These are phyloP conservation scores for Hansenula lynferdii DNA, from an alignment of 1,139 yeast species.

Conservation along the genomic window DNA sequence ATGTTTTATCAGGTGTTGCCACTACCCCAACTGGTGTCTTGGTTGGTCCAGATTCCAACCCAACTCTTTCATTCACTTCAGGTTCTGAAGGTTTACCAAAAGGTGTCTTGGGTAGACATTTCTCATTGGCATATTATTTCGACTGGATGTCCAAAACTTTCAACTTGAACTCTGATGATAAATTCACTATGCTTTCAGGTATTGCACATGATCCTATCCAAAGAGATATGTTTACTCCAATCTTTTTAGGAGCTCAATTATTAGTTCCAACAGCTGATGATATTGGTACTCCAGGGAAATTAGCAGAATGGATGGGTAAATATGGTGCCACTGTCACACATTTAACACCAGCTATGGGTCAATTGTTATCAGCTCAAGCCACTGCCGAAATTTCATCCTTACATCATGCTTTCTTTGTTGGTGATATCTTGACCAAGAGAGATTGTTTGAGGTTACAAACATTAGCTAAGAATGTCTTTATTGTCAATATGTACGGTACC, in stretches of 20 bases:
- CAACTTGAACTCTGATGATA: slow-evolving; percentile 71
- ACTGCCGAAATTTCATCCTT: slow-evolving; percentile 79
- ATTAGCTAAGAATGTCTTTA: slow-evolving; percentile 81
- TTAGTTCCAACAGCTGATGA: slow-evolving; percentile 95
- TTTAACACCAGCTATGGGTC: slow-evolving; percentile 99
- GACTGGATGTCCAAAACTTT: slow-evolving; percentile 97
- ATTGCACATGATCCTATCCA: slow-evolving; percentile 99
- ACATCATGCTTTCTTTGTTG: slow-evolving; percentile 97
- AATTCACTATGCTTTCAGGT: slow-evolving; percentile 96
- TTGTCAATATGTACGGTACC: slow-evolving; percentile 98
- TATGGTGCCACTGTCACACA: slow-evolving; percentile 95
- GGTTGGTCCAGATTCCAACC: slow-evolving; percentile 97
- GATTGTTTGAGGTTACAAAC: slow-evolving; percentile 92
- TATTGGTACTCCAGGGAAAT: slow-evolving; percentile 95
- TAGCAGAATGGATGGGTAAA: slow-evolving; percentile 96
- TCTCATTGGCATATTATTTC: slow-evolving; percentile 92
- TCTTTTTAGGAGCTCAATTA: slow-evolving; percentile 89
- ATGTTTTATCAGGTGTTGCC: slow-evolving; percentile 46
- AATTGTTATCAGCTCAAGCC: slow-evolving; percentile 92
- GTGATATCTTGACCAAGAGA: slow-evolving; percentile 94
- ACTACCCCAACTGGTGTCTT: slow-evolving; percentile 74
- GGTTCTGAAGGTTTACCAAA: slow-evolving; percentile 99
- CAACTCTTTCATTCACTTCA: slow-evolving; percentile 94
- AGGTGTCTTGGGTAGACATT: slow-evolving; percentile 98
- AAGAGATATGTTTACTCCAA: slow-evolving; percentile 98